phyloP scores from a whole-genome alignment of 1,139 yeast species.

The Pichia sp. region DNA sequence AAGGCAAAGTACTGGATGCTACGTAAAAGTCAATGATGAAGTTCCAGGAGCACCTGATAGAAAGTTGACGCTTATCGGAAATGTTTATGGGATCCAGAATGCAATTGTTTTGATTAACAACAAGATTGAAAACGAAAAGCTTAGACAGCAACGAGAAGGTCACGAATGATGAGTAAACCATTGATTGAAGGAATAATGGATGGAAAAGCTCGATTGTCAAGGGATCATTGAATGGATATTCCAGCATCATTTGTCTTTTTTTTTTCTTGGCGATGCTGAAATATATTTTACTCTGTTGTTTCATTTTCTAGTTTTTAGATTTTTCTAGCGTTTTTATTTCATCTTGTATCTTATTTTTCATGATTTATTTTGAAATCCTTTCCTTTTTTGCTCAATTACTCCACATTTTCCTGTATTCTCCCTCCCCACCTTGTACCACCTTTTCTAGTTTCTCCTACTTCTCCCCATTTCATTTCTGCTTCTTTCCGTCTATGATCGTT shows the following conservation, averaged over 20 bases:
- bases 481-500: background rate
- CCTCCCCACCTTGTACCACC: background rate
- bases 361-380: background rate
- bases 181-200: background rate
- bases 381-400: background rate
- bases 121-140: constrained; percentile 63
- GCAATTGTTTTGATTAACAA: constrained; percentile 78
- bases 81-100: constrained; percentile 64
- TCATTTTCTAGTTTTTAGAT: background rate
- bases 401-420: background rate
- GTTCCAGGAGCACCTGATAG: constrained; percentile 54
- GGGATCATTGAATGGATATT: background rate
- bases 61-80: constrained; percentile 66
- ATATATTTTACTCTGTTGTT: background rate
- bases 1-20: constrained; percentile 70
- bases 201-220: background rate
- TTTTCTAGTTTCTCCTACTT: no score
- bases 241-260: background rate
- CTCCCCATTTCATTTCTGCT: no score
- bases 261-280: background rate
- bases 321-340: background rate
- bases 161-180: background rate
- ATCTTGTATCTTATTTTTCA: background rate
- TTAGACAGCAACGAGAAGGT: constrained; percentile 30
- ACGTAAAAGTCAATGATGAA: constrained; percentile 69